Percentiles rank a stretch among this genome's conserved stretches.
Conservation (phyloP, 2,329 filamentous ascomycete species). For the Penicillium frequentans region DNA sequence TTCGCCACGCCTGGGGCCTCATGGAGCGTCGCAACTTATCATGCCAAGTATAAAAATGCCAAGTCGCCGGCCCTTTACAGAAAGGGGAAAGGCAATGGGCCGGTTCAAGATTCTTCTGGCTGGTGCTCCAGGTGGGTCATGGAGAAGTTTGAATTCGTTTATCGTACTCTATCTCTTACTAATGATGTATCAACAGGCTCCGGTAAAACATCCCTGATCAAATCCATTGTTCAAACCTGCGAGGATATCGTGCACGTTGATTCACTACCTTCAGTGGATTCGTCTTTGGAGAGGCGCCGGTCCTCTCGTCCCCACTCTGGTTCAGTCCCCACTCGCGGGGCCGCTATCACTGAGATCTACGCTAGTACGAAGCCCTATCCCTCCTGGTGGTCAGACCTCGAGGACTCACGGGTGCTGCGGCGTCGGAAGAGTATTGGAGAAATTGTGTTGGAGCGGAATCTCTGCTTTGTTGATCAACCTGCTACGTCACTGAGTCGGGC, state of each 20-base stretch:
- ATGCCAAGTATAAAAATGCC: slow-evolving; percentile 97
- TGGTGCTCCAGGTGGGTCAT: slow-evolving; percentile 67
- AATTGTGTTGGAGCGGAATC: slow-evolving; percentile 79
- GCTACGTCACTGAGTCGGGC: slow-evolving; percentile 53
- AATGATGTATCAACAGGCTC: slow-evolving; percentile 54
- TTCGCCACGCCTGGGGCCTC: slow-evolving; percentile 30
- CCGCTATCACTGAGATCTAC: slow-evolving; percentile 64
- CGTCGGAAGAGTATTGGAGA: slow-evolving; percentile 73
- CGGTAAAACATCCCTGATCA: slow-evolving; percentile 88
- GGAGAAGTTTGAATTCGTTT: neutral
- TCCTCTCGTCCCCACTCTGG: slow-evolving; percentile 23
- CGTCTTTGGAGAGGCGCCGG: slow-evolving; percentile 17
- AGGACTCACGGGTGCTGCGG: slow-evolving; percentile 61
- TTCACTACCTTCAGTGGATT: slow-evolving; percentile 16
- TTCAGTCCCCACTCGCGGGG: slow-evolving; percentile 16
- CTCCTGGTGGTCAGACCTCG: slow-evolving; percentile 81
- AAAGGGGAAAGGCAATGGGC: slow-evolving; percentile 78
- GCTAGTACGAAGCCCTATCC: slow-evolving; percentile 84
- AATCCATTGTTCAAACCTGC: slow-evolving; percentile 80
- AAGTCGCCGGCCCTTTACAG: slow-evolving; percentile 82
- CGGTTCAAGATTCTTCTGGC: slow-evolving; percentile 86
- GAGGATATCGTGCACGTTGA: slow-evolving; percentile 95
- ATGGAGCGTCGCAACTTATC: slow-evolving; percentile 70
- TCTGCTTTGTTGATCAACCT: slow-evolving; percentile 89
- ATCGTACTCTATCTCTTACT: neutral